Base-by-base conservation (phyloP, 2,329 filamentous ascomycete species). In the Curvularia eragrostidis region DNA sequence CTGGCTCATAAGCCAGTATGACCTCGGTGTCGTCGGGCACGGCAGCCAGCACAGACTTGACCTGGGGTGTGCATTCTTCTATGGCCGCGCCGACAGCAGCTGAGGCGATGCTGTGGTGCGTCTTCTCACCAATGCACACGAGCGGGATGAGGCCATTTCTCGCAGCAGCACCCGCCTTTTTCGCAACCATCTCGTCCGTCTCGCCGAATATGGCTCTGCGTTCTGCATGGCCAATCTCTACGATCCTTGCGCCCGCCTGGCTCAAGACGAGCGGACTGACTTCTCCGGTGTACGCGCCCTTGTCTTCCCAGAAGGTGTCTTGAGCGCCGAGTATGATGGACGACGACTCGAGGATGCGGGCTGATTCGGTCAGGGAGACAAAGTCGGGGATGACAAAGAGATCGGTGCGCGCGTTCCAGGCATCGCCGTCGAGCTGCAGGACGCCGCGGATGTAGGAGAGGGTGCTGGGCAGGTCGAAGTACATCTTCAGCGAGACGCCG, bases 201-300 rank as follows among this genome's bases (percentile, higher is more conserved):
- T 96, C 91, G 15, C 84, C 84, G 68, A 93, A 92, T 19, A 91
- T 73, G 2, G 86, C 78, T 49, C 91, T 82, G 5, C 91, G 84
- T 77, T 96, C 92, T 1, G 91, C 91, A 73, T 96, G 92, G 1
- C 91, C 91, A 5, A 96, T 81, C 71, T 93, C 91, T 9, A 95
- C 88, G 48, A 96, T 84, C 18, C 81, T 82, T 48, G 87, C 90
- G 39, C 91, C 91, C 0, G 90, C 82, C 56, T 89, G 85, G 48
- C 81, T 79, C 23, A 96, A 81, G 1, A 88, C 85, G 4, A 84
- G 74, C 0, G 91, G 88, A 5, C 89, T 92, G 30, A 93, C 85
- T 69, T 92, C 89, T 53, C 91, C 91, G 0, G 91, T 96, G 73
- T 86, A 93, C 1, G 91, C 85, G 56, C 92, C 91, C 43, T 78